A percentile compares a stretch with the other conserved stretches of the same genome.
Evolutionary conservation across 495 filamentous ascomycete species (phyloP).

Genomic region (Aspergillus diversus): DNA sequence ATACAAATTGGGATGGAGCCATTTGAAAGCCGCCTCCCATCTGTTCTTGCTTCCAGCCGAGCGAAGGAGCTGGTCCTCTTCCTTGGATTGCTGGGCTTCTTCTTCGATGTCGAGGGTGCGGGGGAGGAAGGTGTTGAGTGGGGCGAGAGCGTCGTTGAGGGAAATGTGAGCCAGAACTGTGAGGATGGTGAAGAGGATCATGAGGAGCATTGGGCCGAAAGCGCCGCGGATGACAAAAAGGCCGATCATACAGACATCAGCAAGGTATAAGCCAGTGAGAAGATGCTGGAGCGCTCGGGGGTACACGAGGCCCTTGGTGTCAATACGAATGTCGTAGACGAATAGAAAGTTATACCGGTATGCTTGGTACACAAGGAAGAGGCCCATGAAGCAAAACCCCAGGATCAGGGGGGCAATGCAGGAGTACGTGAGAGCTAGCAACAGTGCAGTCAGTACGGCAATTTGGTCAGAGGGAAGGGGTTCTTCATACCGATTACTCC

Average conservation of each 20-base stretch:
- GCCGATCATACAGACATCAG: constrained; percentile 82
- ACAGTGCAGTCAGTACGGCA: not conserved
- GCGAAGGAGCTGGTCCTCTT: constrained; percentile 33
- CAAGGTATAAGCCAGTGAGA: constrained; percentile 81
- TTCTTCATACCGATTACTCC: constrained; percentile 65
- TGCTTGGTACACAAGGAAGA: constrained; percentile 82
- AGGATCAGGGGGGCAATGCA: constrained; percentile 85
- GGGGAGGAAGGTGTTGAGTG: constrained; percentile 76
- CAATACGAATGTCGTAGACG: constrained; percentile 77
- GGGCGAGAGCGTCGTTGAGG: constrained; percentile 73
- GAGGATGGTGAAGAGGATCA: constrained; percentile 75
- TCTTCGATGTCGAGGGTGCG: constrained; percentile 55
- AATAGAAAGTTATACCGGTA: constrained; percentile 94
- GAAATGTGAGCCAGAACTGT: constrained; percentile 77
- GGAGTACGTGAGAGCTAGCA: constrained; percentile 71
- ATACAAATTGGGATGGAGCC: constrained; percentile 78
- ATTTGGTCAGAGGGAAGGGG: not conserved
- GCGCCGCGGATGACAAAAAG: constrained; percentile 74
- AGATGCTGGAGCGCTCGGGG: constrained; percentile 85
- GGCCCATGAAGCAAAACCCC: constrained; percentile 77
- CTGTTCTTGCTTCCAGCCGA: constrained; percentile 2
- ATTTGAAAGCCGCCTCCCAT: constrained; percentile 58
- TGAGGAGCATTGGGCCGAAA: constrained; percentile 74
- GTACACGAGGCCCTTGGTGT: constrained; percentile 88
- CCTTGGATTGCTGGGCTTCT: constrained; percentile 41